Percentiles rank a stretch among this genome's conserved stretches.
phyloP scores from a whole-genome alignment of 2,329 filamentous ascomycete genomes.

The Pseudocercospora eumusae region DNA sequence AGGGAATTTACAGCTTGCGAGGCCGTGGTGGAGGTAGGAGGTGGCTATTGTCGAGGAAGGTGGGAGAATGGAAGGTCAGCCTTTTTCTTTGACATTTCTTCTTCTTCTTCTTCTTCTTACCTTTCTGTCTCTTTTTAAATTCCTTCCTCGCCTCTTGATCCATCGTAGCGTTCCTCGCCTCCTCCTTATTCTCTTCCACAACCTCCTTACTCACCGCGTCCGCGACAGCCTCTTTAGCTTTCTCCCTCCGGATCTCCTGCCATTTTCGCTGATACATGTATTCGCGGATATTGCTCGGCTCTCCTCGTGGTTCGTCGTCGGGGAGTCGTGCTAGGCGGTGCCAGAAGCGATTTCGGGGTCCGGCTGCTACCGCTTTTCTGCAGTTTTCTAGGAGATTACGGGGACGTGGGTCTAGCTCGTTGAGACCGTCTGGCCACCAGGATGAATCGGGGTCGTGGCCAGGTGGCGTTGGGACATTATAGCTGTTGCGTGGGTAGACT shows the following conservation, averaged over 20 bases:
- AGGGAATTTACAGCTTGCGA: neutral
- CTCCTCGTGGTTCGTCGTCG: too few relatives aligned
- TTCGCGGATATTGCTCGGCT: neutral
- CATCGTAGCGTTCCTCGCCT: neutral
- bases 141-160: neutral
- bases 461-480: neutral
- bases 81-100: too few relatives aligned
- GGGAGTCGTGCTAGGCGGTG: neutral
- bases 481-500: conserved; percentile 8
- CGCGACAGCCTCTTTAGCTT: neutral
- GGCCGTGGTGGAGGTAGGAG: too few relatives aligned
- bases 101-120: neutral
- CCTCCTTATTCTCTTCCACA: neutral
- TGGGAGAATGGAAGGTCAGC: too few relatives aligned
- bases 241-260: neutral
- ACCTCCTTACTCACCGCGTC: neutral
- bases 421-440: conserved; percentile 2
- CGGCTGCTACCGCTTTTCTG: neutral
- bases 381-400: neutral
- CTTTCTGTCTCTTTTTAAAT: neutral
- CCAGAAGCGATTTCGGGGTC: neutral
- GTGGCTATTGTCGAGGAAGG: too few relatives aligned
- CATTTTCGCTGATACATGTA: neutral
- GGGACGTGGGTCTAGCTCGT: neutral
- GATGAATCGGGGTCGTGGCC: neutral